phyloP scores from a whole-genome alignment of 1,284 basidiomycete species.

The Marasmius fiardii region DNA sequence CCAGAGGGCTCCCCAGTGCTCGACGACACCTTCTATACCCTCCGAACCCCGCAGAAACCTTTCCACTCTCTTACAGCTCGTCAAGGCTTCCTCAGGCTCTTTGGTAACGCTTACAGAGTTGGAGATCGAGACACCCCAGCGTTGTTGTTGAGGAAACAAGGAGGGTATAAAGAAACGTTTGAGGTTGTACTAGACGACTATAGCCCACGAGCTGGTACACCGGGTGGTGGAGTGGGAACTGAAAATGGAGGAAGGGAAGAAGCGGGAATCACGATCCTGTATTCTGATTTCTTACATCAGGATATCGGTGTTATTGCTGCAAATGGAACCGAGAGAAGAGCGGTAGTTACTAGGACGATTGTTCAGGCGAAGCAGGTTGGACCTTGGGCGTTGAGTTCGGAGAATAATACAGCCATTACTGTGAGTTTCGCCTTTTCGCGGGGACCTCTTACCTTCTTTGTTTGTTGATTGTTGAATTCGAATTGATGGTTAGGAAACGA shows the following conservation, averaged over 20 bases:
- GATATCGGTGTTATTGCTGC: slow-evolving; percentile 30
- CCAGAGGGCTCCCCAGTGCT: slow-evolving; percentile 11
- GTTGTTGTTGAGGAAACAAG: slow-evolving; percentile 33
- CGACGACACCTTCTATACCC: slow-evolving; percentile 30
- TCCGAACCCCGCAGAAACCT: slow-evolving; percentile 31
- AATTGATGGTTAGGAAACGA: neutral
- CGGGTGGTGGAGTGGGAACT: neutral
- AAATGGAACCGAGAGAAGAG: slow-evolving; percentile 16
- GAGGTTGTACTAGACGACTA: slow-evolving; percentile 30
- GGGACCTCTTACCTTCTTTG: neutral
- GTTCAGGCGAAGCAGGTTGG: slow-evolving; percentile 30
- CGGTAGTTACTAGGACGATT: slow-evolving; percentile 26
- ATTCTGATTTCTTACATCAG: slow-evolving; percentile 33
- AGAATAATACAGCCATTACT: slow-evolving; percentile 28
- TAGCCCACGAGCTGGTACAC: slow-evolving; percentile 21
- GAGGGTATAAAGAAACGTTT: slow-evolving; percentile 31
- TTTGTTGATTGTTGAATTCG: no score
- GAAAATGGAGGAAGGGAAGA: slow-evolving; percentile 18
- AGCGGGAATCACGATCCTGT: slow-evolving; percentile 32
- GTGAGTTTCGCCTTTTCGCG: slow-evolving; percentile 16
- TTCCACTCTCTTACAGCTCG: slow-evolving; percentile 28
- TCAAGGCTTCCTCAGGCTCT: slow-evolving; percentile 25
- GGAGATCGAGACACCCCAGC: slow-evolving; percentile 35
- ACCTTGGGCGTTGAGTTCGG: slow-evolving; percentile 30
- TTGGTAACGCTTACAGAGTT: slow-evolving; percentile 30